These are phyloP conservation scores for Helotiales sp. DNA, from an alignment of 2,329 filamentous ascomycete species.

Conservation along the genomic window DNA sequence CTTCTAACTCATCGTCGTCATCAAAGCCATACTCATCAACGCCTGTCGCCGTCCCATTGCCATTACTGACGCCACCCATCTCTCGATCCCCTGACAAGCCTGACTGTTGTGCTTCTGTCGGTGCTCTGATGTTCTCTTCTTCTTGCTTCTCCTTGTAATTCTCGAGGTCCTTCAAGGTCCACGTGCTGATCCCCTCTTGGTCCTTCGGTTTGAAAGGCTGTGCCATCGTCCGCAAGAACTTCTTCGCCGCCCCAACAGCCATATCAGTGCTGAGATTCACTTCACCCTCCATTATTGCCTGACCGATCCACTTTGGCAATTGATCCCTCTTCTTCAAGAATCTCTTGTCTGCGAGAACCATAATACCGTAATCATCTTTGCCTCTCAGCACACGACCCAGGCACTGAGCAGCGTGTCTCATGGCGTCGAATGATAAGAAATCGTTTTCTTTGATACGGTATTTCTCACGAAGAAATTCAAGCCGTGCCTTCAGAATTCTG, in stretches of 20 bases:
- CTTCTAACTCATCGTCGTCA: constrained; percentile 50
- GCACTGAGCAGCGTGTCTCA: constrained; percentile 98
- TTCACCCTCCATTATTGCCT: constrained; percentile 83
- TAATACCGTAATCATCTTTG: constrained; percentile 99
- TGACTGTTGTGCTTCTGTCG: constrained; percentile 52
- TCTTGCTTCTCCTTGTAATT: constrained; percentile 78
- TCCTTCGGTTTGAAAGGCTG: constrained; percentile 83
- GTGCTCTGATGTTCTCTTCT: constrained; percentile 67
- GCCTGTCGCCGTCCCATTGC: constrained; percentile 28
- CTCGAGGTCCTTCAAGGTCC: constrained; percentile 81
- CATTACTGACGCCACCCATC: constrained; percentile 28
- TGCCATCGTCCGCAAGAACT: constrained; percentile 89
- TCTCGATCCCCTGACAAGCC: constrained; percentile 2
- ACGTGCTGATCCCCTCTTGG: constrained; percentile 92
- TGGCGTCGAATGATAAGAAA: constrained; percentile 97
- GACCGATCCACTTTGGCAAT: constrained; percentile 95
- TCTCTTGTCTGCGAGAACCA: constrained; percentile 93
- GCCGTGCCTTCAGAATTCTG: constrained; percentile 89
- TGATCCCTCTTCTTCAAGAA: constrained; percentile 92
- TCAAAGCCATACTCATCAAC: constrained; percentile 42
- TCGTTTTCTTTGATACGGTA: constrained; percentile 97
- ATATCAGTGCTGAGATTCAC: constrained; percentile 94
- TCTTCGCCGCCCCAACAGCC: constrained; percentile 86
- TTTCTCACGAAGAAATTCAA: constrained; percentile 95
- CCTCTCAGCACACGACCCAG: constrained; percentile 91